phyloP scores from a whole-genome alignment of 1,139 yeast species.

The Casaregolazyma lundiana region DNA sequence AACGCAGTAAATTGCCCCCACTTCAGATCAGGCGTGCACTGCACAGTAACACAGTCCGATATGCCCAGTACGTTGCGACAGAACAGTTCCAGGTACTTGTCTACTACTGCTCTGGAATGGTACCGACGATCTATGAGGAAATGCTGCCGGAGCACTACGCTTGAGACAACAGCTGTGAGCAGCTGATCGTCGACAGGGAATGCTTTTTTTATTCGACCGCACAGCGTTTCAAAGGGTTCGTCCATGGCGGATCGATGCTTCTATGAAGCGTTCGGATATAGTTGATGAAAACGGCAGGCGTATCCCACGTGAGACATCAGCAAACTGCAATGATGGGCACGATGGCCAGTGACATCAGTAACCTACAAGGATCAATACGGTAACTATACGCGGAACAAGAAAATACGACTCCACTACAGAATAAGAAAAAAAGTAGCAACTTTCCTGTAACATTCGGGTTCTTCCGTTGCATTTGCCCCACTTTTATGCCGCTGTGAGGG shows the following conservation, averaged over 20 bases:
- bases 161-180: not conserved
- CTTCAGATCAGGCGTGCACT: constrained; percentile 7
- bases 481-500: too few species aligned
- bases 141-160: not conserved
- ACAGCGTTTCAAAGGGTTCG: not conserved
- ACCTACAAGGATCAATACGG: too few species aligned
- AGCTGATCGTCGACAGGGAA: constrained; percentile 4
- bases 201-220: not conserved
- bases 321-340: too few species aligned
- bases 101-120: constrained; percentile 6
- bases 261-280: too few species aligned
- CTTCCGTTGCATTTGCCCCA: too few species aligned
- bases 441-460: too few species aligned
- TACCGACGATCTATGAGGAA: constrained; percentile 2
- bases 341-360: too few species aligned
- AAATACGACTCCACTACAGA: too few species aligned
- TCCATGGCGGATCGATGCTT: not conserved
- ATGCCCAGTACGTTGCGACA: constrained; percentile 1
- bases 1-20: constrained; percentile 4
- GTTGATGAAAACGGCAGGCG: too few species aligned
- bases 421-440: too few species aligned
- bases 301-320: too few species aligned
- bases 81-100: constrained; percentile 3
- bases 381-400: too few species aligned
- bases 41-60: not conserved